Base-by-base conservation (phyloP, 2,329 filamentous ascomycete species). In the Penicillium sp. region DNA sequence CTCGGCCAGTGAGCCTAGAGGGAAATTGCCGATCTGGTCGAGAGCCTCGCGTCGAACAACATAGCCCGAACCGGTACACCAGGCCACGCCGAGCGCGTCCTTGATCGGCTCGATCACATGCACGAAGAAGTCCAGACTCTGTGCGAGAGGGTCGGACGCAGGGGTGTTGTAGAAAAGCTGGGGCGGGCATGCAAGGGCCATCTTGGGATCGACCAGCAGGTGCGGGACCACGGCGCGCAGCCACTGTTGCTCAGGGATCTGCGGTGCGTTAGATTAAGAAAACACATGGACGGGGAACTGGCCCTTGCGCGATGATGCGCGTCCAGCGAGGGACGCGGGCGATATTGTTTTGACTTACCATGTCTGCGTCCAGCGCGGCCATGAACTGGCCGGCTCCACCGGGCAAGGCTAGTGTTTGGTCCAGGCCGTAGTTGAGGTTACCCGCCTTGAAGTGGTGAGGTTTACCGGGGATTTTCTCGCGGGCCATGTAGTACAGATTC, bases 101-200 rank as follows among this genome's bases (percentile, higher is more conserved):
- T 81, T 80, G 42, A 78, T 77, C 5, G 75, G 74, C 61, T 82
- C 81, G 47, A 76, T 78, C n/a, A 80, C 74, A 69, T 86, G 83
- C 10, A 85, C 83, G 69, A 87, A 87, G 62, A 83, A 82, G 66
- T 86, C 82, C 45, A 87, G 78, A 68, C 80, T 83, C 69, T 87
- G 85, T 1, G 80, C 79, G 6, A 88, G 79, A 14, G 84, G 84
- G 55, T 88, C 86, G 5, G 82, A 81, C 0, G 74, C 73, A 5
- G 86, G 86, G 3, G 84, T 81, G 68, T 88, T 87, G 77, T 88
- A 88, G 73, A 87, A 88, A 3, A 85, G 79, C 75, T 87, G 84
- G 12, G 84, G 83, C 28, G 84, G 84, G 66, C 84, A 86, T n/a
- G 82, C 84, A 51, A 87, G 77, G 51, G 83, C 84, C 76, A 86